Evolutionary conservation across 768 basidiomycete species (phyloP).

Genomic region (Termitomyces sp.): DNA sequence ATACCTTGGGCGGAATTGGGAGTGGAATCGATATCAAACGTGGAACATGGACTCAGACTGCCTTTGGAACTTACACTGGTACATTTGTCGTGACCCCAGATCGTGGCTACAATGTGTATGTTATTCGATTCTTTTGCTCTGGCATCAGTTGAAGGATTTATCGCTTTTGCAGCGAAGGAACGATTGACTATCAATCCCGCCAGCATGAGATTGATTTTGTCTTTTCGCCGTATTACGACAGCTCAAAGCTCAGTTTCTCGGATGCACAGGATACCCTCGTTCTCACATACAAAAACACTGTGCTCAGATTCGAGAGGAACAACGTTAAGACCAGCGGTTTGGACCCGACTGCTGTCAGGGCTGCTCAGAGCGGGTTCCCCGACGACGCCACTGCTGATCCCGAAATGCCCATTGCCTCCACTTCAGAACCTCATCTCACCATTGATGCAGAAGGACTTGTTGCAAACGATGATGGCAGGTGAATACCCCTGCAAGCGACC

Average conservation of each 20-base stretch:
- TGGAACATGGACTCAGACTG: constrained; percentile 34
- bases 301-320: constrained; percentile 44
- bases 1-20: constrained; percentile 60
- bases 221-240: constrained; percentile 49
- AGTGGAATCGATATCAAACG: constrained; percentile 55
- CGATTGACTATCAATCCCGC: constrained; percentile 58
- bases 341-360: constrained; percentile 45
- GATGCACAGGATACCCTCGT: constrained; percentile 47
- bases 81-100: constrained; percentile 51
- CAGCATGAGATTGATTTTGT: constrained; percentile 56
- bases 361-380: constrained; percentile 29
- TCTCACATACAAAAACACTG: constrained; percentile 45
- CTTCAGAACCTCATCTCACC: constrained; percentile 37
- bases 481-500: constrained; percentile 11
- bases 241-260: constrained; percentile 39
- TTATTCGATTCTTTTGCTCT: neutral
- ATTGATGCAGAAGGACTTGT: constrained; percentile 60
- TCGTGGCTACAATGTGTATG: constrained; percentile 55
- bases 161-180: constrained; percentile 32
- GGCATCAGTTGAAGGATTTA: neutral
- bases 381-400: constrained; percentile 32
- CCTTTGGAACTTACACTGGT: constrained; percentile 36
- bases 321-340: constrained; percentile 49
- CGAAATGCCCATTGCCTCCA: constrained; percentile 40
- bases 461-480: constrained; percentile 55